Evolutionary conservation across 805 yeast species (phyloP).

Genomic region (Nakazawaea pomicola): DNA sequence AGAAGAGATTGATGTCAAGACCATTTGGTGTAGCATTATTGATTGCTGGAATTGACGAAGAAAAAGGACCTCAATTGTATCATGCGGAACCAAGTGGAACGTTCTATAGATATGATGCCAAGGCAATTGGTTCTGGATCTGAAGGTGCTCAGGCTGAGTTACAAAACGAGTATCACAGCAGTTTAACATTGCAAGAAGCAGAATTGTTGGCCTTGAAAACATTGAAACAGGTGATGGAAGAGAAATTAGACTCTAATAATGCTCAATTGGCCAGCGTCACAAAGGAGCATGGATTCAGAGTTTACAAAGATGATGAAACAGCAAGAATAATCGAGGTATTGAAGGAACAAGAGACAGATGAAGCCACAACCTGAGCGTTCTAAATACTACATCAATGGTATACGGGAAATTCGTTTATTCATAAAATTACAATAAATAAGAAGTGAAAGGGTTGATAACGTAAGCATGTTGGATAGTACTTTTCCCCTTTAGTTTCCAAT

Average conservation of each 20-base stretch:
- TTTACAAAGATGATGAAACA: constrained; percentile 79
- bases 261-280: constrained; percentile 96
- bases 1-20: constrained; percentile 92
- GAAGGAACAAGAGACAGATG: constrained; percentile 63
- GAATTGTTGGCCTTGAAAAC: constrained; percentile 84
- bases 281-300: constrained; percentile 74
- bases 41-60: constrained; percentile 90
- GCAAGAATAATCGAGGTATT: constrained; percentile 73
- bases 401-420: too few relatives aligned
- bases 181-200: constrained; percentile 88
- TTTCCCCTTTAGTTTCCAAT: too few relatives aligned
- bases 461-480: too few relatives aligned
- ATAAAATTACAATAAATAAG: too few relatives aligned
- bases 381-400: too few relatives aligned
- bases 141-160: constrained; percentile 99
- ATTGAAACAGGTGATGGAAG: constrained; percentile 98
- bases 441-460: background rate
- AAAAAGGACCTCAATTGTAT: constrained; percentile 91
- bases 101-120: constrained; percentile 94
- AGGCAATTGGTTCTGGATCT: constrained; percentile 97
- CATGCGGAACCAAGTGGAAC: constrained; percentile 99
- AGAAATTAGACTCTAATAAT: constrained; percentile 89
- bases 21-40: constrained; percentile 98
- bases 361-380: too few relatives aligned
- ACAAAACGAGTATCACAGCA: constrained; percentile 93